These are phyloP conservation scores for Penicillium sp. DNA, from an alignment of 2,329 filamentous ascomycete genomes.

Conservation along the genomic window DNA sequence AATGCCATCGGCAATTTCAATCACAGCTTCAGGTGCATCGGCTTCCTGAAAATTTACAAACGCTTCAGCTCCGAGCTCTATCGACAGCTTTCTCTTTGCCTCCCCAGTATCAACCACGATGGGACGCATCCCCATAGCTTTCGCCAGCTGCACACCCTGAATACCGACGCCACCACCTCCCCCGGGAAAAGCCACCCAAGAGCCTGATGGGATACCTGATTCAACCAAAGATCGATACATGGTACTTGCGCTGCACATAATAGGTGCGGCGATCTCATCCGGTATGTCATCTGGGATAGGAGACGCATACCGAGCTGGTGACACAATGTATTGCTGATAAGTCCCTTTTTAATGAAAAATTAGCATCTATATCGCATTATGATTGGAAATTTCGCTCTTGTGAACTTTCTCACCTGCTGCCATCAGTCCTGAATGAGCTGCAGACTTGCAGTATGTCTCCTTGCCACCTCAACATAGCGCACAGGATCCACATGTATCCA, in stretches of 20 bases:
- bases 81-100: constrained; percentile 51
- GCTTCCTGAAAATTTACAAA: constrained; percentile 59
- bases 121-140: constrained; percentile 60
- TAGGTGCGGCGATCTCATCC: constrained; percentile 60
- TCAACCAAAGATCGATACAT: constrained; percentile 61
- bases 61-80: constrained; percentile 57
- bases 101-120: constrained; percentile 60
- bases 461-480: constrained; percentile 57
- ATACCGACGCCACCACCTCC: constrained; percentile 62
- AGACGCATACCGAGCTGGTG: constrained; percentile 59
- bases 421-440: constrained; percentile 47
- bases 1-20: constrained; percentile 52
- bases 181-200: constrained; percentile 52
- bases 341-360: neutral
- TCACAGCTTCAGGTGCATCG: constrained; percentile 44
- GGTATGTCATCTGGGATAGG: constrained; percentile 60
- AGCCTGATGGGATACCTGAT: constrained; percentile 53
- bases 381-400: too few species aligned
- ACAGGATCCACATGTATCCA: constrained; percentile 57
- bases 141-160: constrained; percentile 60
- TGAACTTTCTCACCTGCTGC: constrained; percentile 34
- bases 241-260: constrained; percentile 64
- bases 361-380: too few species aligned
- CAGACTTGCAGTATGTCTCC: constrained; percentile 52
- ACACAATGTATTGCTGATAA: constrained; percentile 53